Base-by-base conservation (phyloP, 2,329 filamentous ascomycete species). In the Sporothrix dimorphospora region DNA sequence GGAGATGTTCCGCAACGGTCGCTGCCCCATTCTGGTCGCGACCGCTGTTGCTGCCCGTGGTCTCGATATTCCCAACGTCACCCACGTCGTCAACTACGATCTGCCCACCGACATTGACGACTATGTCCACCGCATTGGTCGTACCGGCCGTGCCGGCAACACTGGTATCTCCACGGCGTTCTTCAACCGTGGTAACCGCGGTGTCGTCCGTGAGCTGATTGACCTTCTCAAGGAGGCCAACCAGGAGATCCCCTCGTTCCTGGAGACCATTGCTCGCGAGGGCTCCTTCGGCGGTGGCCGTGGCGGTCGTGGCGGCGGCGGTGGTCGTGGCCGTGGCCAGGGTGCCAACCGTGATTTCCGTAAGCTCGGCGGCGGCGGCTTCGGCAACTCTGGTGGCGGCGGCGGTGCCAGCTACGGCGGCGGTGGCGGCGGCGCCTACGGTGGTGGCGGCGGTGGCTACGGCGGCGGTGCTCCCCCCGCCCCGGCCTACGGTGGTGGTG, bases 151-250 rank as follows among this genome's bases (percentile, higher is more conserved):
- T 94, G 96, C 96, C 76, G 96, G 96, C 83, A 99, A 99, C 88
- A 98, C 95, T 79, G 96, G 96, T 91, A 91, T 97, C 77, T 93
- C 96, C 6, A 99, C 96, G 78, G 96, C 96, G 72, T 99, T 99
- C 89, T 98, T 99, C 91, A 99, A 99, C 89, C 95, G 96, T 81
- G 95, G 95, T 80, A 99, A 99, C 88, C 94, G 96, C 79, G 96
- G 96, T 84, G 94, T 99, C 77, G 96, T 98, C 76, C 92, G 96
- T 77, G 96, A 98, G 78, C 90, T 99, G 74, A 89, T 99, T 78
- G 96, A 99, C n/a, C 90, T 99, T 38, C 89, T 99, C 77, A 98
- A 98, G 88, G 96, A 99, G 83, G 96, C 96, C 77, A 97, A 99
- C 86, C 96, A 99, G 83, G 96, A 99, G 80, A 89, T 98, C 75